These are phyloP conservation scores for Aspergillus tubingensis DNA, from an alignment of 2,329 filamentous ascomycete genomes.

Conservation along the genomic window DNA sequence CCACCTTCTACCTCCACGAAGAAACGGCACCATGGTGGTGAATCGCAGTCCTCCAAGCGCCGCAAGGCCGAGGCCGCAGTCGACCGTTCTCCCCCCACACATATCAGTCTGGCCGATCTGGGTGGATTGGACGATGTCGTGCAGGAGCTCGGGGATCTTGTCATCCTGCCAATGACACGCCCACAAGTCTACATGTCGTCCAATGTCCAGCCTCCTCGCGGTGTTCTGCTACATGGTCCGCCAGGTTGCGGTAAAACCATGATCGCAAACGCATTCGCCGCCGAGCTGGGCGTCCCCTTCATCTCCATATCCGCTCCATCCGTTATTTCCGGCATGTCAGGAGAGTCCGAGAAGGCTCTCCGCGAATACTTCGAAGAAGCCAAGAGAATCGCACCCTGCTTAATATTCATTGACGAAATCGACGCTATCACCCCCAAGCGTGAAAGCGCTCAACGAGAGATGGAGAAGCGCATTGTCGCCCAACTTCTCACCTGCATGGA, in stretches of 20 bases:
- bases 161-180: constrained; percentile 71
- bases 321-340: constrained; percentile 82
- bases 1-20: constrained; percentile 46
- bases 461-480: constrained; percentile 83
- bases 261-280: constrained; percentile 77
- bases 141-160: constrained; percentile 66
- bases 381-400: constrained; percentile 77
- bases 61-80: constrained; percentile 60
- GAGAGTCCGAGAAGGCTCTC: constrained; percentile 84
- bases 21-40: constrained; percentile 63
- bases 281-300: constrained; percentile 73
- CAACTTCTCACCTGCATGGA: constrained; percentile 88
- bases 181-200: constrained; percentile 67
- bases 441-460: constrained; percentile 79
- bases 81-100: constrained; percentile 66
- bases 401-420: constrained; percentile 90
- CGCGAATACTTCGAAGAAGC: constrained; percentile 86
- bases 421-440: constrained; percentile 87
- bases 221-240: constrained; percentile 77
- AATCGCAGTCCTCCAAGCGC: constrained; percentile 64
- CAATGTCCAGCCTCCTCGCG: constrained; percentile 69
- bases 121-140: constrained; percentile 76
- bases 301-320: constrained; percentile 80
- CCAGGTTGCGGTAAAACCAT: constrained; percentile 86
- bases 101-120: constrained; percentile 69